A percentile compares a stretch with the other conserved stretches of the same genome.
phyloP scores from a whole-genome alignment of 2,329 filamentous ascomycete species.

The Tolypocladium amazonense region DNA sequence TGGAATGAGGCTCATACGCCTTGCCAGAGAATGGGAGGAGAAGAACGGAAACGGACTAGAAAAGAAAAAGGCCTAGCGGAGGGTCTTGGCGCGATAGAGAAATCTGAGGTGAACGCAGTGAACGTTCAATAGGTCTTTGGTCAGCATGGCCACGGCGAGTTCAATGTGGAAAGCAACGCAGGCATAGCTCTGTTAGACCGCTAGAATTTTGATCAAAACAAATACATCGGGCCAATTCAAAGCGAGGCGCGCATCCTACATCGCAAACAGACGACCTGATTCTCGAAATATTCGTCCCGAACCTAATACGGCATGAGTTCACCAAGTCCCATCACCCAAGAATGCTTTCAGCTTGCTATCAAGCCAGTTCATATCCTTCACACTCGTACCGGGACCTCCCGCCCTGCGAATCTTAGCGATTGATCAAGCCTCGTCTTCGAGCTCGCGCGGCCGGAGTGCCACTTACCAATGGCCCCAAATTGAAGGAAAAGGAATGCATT shows the following conservation, averaged over 20 bases:
- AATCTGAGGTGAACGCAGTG: not conserved
- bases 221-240: no score
- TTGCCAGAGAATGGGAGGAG: constrained; percentile 13
- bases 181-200: not conserved
- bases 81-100: no score
- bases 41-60: not conserved
- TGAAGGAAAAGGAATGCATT: constrained; percentile 26
- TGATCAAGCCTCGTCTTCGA: not conserved
- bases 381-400: constrained; percentile 60
- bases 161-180: not conserved
- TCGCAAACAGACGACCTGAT: not conserved
- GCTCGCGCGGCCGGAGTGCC: not conserved
- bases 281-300: not conserved
- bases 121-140: not conserved
- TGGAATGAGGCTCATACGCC: constrained; percentile 22
- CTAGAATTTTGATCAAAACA: not conserved
- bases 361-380: constrained; percentile 62
- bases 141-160: not conserved
- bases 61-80: not conserved
- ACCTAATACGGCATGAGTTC: not conserved
- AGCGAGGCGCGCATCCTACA: not conserved
- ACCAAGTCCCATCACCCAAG: constrained; percentile 8
- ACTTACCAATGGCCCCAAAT: constrained; percentile 26
- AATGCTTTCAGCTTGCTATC: constrained; percentile 49
- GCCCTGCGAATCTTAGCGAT: constrained; percentile 28